phyloP scores from a whole-genome alignment of 2,329 filamentous ascomycete species.

The Microcera coccophila region DNA sequence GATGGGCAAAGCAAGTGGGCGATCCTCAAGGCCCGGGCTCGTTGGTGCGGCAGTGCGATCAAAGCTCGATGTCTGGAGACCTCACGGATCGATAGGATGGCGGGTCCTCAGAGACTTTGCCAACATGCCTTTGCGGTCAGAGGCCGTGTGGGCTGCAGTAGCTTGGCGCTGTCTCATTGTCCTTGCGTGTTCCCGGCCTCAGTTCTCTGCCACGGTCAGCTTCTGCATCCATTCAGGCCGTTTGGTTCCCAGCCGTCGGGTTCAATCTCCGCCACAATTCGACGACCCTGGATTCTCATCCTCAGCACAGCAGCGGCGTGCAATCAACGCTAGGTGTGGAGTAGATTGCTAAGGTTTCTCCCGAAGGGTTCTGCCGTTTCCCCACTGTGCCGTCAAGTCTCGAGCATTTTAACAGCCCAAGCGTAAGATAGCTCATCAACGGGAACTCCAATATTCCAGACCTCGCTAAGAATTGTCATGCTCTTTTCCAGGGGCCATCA shows the following conservation, averaged over 20 bases:
- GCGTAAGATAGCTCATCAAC: too few species aligned
- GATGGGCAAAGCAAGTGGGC: neutral
- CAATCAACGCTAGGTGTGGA: slow-evolving; percentile 21
- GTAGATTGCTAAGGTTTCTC: slow-evolving; percentile 25
- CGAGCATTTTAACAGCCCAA: too few species aligned
- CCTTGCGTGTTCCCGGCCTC: too few species aligned
- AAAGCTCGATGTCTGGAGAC: neutral
- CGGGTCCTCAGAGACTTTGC: neutral
- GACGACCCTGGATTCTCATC: too few species aligned
- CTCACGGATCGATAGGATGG: neutral
- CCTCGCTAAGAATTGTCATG: too few species aligned
- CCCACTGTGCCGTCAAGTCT: slow-evolving; percentile 16
- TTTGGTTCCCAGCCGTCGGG: too few species aligned
- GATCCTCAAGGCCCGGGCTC: neutral
- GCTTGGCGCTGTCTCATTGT: slow-evolving; percentile 8
- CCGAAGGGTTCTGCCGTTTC: slow-evolving; percentile 26
- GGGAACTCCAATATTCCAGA: too few species aligned
- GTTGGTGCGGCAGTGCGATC: neutral
- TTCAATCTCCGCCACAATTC: too few species aligned
- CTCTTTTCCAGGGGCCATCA: too few species aligned
- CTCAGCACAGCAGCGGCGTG: too few species aligned
- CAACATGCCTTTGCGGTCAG: slow-evolving; percentile 4
- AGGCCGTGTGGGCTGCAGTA: slow-evolving; percentile 8
- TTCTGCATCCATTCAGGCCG: too few species aligned
- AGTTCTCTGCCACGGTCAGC: too few species aligned